Evolutionary conservation across 192 early-diverging fungal genomes (phyloP).

Genomic region (Kappamyces sp.): DNA sequence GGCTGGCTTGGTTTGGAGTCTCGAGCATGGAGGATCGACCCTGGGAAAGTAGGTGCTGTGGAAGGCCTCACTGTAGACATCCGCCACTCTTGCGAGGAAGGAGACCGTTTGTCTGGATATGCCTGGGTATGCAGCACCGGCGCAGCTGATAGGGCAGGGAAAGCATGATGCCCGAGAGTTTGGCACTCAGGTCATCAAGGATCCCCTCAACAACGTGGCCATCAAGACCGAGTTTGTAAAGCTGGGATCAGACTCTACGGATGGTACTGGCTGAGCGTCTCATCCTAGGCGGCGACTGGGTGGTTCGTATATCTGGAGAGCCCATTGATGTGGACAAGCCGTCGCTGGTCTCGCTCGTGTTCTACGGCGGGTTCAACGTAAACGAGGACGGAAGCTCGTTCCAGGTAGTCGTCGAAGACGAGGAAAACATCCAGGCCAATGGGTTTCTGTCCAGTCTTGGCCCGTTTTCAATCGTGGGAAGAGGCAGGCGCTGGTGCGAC

Average conservation of each 20-base stretch:
- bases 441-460: too few relatives aligned
- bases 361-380: slow-evolving; percentile 76
- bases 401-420: slow-evolving; percentile 21
- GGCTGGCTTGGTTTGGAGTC: slow-evolving; percentile 88
- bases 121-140: slow-evolving; percentile 45
- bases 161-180: slow-evolving; percentile 80
- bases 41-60: slow-evolving; percentile 17
- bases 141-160: slow-evolving; percentile 7
- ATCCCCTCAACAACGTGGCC: slow-evolving; percentile 54
- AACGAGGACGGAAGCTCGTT: slow-evolving; percentile 52
- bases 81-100: slow-evolving; percentile 88
- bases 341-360: slow-evolving; percentile 51
- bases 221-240: slow-evolving; percentile 75
- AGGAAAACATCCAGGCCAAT: too few relatives aligned
- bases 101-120: slow-evolving; percentile 71
- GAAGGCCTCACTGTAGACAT: slow-evolving; percentile 45
- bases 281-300: slow-evolving; percentile 67
- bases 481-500: too few relatives aligned
- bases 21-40: slow-evolving; percentile 28
- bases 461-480: too few relatives aligned
- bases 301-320: slow-evolving; percentile 67
- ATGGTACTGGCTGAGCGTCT: slow-evolving; percentile 17
- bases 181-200: slow-evolving; percentile 68
- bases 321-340: slow-evolving; percentile 35
- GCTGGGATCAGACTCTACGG: slow-evolving; percentile 30